Evolutionary conservation across 2,329 filamentous ascomycete genomes (phyloP), one percentile per base, ranked within the genome.

Genomic region (Zasmidium citrigriseum): DNA sequence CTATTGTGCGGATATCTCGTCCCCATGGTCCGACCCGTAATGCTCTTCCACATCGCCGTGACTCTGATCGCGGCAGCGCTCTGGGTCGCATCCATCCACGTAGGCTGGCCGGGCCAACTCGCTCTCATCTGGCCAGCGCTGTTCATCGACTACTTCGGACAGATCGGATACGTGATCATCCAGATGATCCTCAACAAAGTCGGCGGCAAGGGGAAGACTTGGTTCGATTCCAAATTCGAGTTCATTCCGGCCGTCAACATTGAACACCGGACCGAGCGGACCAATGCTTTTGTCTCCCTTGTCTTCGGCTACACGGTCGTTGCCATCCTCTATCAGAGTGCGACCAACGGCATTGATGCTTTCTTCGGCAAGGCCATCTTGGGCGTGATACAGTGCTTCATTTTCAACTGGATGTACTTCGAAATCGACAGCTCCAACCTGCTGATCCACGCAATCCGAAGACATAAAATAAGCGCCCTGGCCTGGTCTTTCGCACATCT

Each of bases 251-350:
- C 68, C 0, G 75, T 84, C 48, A 88, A 87, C 63, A 88, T 88
- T 62, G 86, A 88, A 71, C 86, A 89, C 70, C 81, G 83, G 55
- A 83, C 85, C 3, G 86, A 88, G 70, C 76, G 86, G 5, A 88
- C 83, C 25, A 84, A 83, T 57, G 85, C 85, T 0, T 89, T 88
- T 66, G 83, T 88, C 0, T 83, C 84, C 0, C 75, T 88, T 2
- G 85, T 89, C 1, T 83, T 88, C 64, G 86, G 86, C 16, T 87
- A 87, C 63, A 84, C 81, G 1, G 85, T 88, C 22, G 79, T 88
- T 24, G 84, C 82, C 0, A 76, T 87, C 34, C 74, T 87, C 44
- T 87, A 84, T 67, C 85, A 87, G 65, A 85, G 80, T 60, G 76
- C 76, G 10, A 77, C 76, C 1, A 69, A 68, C 46, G 83, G 83